Evolutionary conservation across 2,329 filamentous ascomycete genomes (phyloP).

Genomic region (Gnomoniopsis smithogilvyi): DNA sequence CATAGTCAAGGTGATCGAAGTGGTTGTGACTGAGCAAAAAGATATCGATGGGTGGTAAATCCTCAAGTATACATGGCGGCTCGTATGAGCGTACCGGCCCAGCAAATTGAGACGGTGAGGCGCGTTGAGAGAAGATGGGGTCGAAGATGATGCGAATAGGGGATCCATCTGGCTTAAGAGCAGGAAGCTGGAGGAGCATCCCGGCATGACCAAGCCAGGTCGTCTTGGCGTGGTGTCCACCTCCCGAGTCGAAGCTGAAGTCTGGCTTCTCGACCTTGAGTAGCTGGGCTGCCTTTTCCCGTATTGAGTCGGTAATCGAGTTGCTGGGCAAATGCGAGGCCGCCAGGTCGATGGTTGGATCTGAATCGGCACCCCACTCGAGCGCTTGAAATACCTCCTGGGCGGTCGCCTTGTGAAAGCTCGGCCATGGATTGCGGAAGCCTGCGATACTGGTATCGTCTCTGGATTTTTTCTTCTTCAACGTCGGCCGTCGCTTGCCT

Average conservation of each 20-base stretch:
- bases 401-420: conserved; percentile 23
- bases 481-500: conserved; percentile 1
- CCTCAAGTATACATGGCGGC: conserved; percentile 44
- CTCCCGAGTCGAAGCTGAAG: conserved; percentile 19
- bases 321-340: conserved; percentile 16
- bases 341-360: conserved; percentile 21
- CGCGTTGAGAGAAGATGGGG: conserved; percentile 43
- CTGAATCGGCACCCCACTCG: conserved; percentile 22
- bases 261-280: conserved; percentile 21
- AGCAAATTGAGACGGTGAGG: conserved; percentile 38
- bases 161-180: not conserved
- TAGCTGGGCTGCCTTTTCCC: conserved; percentile 20
- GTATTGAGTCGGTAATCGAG: conserved; percentile 1
- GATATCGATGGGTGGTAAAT: conserved; percentile 48
- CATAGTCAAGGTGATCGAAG: conserved; percentile 51
- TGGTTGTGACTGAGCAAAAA: conserved; percentile 54
- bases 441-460: not conserved
- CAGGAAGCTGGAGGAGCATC: conserved; percentile 67
- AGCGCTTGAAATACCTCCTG: conserved; percentile 20
- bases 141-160: conserved; percentile 47
- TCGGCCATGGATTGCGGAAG: conserved; percentile 28
- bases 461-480: not conserved
- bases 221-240: conserved; percentile 31
- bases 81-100: conserved; percentile 51
- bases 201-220: conserved; percentile 77